Evolutionary conservation across 148 eudicot species (phyloP), one percentile per base, ranked within the genome.

Genomic region (Talinum fruticosum): DNA sequence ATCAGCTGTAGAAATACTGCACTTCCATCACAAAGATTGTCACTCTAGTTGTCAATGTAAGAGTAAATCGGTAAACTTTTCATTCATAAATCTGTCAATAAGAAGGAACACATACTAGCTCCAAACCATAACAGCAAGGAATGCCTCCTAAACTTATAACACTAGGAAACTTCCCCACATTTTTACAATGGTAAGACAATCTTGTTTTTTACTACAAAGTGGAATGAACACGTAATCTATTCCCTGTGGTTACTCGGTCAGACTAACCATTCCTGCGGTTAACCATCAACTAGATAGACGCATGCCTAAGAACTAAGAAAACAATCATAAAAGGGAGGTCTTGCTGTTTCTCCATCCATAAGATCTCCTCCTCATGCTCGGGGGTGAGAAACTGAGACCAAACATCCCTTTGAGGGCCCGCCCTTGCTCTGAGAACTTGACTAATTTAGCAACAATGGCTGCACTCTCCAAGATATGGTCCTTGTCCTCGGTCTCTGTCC

Each of bases 351-450:
- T 83, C 98, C 97, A 89, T 61, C 92, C 86, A 65, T 85, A 86
- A 7, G 96, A 89, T 83, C 89, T 83, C 69, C 93, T 79, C 71
- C 76, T 86, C 72, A 62, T 36, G 70, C 81, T 83, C 14, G 91
- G 92, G 57, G 90, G 89, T 8, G 92, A 78, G 69, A 94, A 90
- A 84, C 93, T 92, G 49, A 95, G 93, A 33, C 98, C 98, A 79
- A 95, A 87, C 96, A 89, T 92, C 78, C 90, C 98, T 79, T 90
- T 92, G 5, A 87, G 76, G 1, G 92, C 90, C n/a, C 75, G 84
- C 38, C 92, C 96, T 29, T 89, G 87, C 81, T 89, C 89, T 0
- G 87, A 85, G 80, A 94, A 91, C 79, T 89, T 86, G 34, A 94
- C 85, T 62, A 94, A 84, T 87, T 88, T 89, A 65, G 89, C 96